These are phyloP conservation scores for Globisporangium lucens DNA, from an alignment of 352 stramenopile genomes.

Conservation along the genomic window DNA sequence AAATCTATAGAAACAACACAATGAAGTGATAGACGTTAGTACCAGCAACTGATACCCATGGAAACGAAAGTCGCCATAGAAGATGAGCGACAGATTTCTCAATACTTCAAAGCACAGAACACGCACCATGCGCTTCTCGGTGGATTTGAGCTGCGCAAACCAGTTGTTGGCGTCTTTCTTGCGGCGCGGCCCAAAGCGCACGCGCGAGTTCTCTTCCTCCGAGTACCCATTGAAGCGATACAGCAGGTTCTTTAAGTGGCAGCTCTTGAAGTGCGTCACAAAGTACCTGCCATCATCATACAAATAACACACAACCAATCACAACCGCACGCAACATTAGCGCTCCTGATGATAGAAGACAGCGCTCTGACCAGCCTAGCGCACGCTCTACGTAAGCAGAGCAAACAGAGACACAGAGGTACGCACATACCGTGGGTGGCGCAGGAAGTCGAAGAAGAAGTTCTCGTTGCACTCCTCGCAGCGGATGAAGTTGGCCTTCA, in stretches of 20 bases:
- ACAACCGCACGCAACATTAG: background rate
- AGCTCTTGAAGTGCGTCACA: conserved; percentile 79
- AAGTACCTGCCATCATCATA: conserved; percentile 47
- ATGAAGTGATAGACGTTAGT: background rate
- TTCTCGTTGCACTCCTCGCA: conserved; percentile 81
- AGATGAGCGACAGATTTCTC: too few species aligned
- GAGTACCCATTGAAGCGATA: conserved; percentile 75
- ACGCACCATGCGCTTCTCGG: conserved; percentile 73
- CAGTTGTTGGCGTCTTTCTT: conserved; percentile 69
- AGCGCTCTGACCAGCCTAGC: too few species aligned
- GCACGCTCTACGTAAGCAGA: background rate
- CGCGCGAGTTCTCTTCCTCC: conserved; percentile 72
- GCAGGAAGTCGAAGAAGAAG: conserved; percentile 81
- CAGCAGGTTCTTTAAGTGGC: conserved; percentile 73
- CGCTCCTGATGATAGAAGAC: too few species aligned
- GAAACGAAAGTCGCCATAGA: background rate
- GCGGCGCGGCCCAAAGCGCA: conserved; percentile 47
- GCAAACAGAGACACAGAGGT: background rate
- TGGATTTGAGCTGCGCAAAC: conserved; percentile 83
- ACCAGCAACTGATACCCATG: background rate
- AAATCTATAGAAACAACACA: conserved; percentile 39
- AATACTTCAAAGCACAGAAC: background rate
- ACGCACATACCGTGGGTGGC: conserved; percentile 48
- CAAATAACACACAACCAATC: background rate
- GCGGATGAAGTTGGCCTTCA: conserved; percentile 68